These are phyloP conservation scores for Pelargonium cotyledonis DNA, from an alignment of 441 rosid species.

Conservation along the genomic window DNA sequence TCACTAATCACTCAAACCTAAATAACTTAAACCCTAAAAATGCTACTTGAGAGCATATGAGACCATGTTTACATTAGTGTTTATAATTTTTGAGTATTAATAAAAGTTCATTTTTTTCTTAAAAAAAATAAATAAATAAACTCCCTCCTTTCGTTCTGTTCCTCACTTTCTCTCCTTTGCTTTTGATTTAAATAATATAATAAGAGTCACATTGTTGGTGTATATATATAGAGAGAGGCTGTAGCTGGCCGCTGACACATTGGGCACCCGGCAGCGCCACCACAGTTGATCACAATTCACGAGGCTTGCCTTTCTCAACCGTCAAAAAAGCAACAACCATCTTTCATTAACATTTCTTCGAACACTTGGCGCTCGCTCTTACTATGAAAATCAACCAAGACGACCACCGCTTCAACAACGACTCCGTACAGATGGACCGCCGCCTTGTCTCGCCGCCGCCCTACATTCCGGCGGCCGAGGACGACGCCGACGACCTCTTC, in stretches of 20 bases:
- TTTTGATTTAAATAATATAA: background rate
- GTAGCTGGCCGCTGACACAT: background rate
- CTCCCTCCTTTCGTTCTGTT: background rate
- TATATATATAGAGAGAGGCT: background rate
- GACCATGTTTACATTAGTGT: too few relatives aligned
- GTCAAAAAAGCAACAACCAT: background rate
- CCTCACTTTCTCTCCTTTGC: background rate
- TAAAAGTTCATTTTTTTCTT: too few relatives aligned
- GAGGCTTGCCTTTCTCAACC: background rate
- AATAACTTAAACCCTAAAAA: too few relatives aligned
- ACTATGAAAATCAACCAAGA: background rate
- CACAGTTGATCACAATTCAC: background rate
- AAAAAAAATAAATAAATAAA: too few relatives aligned
- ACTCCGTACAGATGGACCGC: constrained; percentile 25
- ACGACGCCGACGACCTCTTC: constrained; percentile 30
- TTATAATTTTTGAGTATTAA: too few relatives aligned
- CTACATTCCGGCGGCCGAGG: constrained; percentile 29
- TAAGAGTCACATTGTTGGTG: background rate
- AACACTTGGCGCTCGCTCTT: background rate
- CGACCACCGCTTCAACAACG: background rate
- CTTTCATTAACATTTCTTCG: background rate
- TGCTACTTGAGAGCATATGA: too few relatives aligned
- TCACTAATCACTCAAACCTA: too few relatives aligned
- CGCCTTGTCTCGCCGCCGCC: constrained; percentile 22
- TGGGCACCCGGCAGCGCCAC: background rate